Evolutionary conservation across 208 protist genomes (phyloP).

Genomic region (Zelonia costaricensis): DNA sequence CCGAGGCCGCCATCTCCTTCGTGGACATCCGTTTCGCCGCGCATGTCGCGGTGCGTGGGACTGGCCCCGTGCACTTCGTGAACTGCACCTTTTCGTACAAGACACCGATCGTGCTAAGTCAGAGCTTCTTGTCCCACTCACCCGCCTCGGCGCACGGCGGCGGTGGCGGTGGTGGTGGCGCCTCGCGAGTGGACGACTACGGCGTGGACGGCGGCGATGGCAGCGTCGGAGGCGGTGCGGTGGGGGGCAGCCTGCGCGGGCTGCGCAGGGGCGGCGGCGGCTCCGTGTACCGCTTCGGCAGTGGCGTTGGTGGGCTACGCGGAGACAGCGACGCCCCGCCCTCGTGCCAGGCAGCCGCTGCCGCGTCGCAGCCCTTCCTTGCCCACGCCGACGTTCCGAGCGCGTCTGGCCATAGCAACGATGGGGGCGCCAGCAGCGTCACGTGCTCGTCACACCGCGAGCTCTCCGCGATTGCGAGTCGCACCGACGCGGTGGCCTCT

Average conservation of each 20-base stretch:
- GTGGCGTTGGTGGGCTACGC: too few species aligned
- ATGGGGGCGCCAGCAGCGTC: background rate
- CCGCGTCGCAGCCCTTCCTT: too few species aligned
- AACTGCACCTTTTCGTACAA: slow-evolving; percentile 46
- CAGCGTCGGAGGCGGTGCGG: too few species aligned
- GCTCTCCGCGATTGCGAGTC: background rate
- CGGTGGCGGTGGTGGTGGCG: background rate
- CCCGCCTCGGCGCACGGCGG: too few species aligned
- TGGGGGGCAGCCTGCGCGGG: too few species aligned
- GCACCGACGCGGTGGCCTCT: background rate
- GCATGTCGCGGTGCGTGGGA: slow-evolving; percentile 42
- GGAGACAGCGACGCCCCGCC: too few species aligned
- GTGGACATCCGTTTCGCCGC: slow-evolving; percentile 46
- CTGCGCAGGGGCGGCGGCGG: too few species aligned
- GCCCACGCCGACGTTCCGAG: too few species aligned
- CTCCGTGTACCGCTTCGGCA: too few species aligned
- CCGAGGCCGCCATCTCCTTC: slow-evolving; percentile 43
- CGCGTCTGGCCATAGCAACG: background rate
- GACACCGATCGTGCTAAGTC: slow-evolving; percentile 13
- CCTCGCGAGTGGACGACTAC: background rate
- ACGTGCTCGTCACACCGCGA: background rate
- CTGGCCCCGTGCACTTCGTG: slow-evolving; percentile 54
- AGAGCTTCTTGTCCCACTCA: slow-evolving; percentile 20
- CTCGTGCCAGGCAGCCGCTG: too few species aligned
- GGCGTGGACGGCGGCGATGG: background rate